phyloP scores from a whole-genome alignment of 257 asterid genomes.

The Capsicum baccatum region DNA sequence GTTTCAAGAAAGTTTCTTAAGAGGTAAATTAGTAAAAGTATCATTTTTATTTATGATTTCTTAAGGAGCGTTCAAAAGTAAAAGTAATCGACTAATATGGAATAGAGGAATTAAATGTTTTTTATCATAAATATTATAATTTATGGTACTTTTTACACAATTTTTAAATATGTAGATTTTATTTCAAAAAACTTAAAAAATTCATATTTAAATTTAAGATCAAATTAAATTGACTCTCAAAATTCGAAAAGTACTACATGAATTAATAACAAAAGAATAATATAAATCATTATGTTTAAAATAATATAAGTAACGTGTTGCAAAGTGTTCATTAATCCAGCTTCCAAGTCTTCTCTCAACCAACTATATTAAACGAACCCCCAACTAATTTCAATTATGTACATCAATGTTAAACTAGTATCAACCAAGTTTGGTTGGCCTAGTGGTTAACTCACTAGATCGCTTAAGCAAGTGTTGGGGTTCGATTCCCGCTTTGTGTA shows the following conservation, averaged over 20 bases:
- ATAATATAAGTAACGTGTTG: not conserved
- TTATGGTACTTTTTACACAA: too few species aligned
- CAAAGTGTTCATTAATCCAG: not conserved
- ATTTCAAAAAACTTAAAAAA: not conserved
- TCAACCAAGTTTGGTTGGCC: too few species aligned
- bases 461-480: too few species aligned
- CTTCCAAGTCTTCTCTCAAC: not conserved
- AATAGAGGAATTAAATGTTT: too few species aligned
- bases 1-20: too few species aligned
- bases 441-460: too few species aligned
- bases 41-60: too few species aligned
- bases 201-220: not conserved
- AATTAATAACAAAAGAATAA: not conserved
- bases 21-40: too few species aligned
- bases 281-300: not conserved
- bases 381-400: not conserved
- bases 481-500: too few species aligned
- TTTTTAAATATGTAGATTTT: not conserved
- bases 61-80: too few species aligned
- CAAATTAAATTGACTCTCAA: not conserved
- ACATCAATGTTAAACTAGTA: conserved; percentile 6
- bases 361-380: not conserved
- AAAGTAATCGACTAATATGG: too few species aligned
- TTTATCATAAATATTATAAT: too few species aligned
- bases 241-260: not conserved